phyloP scores from a whole-genome alignment of 352 stramenopile genomes.

The Phytophthora litchii region DNA sequence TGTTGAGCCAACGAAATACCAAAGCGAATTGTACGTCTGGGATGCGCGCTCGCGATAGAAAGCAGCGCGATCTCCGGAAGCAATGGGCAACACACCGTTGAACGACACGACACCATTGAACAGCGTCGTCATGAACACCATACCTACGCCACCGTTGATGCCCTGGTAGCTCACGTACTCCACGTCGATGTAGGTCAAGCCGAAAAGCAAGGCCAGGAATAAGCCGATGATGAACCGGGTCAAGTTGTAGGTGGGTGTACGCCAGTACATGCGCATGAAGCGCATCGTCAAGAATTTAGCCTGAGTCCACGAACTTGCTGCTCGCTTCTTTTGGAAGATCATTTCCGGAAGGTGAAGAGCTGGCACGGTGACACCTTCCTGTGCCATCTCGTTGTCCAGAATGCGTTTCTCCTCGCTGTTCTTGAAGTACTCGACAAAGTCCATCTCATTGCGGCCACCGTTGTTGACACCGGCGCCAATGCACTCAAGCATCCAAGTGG shows the following conservation, averaged over 20 bases:
- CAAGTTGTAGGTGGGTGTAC: conserved; percentile 85
- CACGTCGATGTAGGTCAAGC: conserved; percentile 19
- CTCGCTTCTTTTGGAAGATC: conserved; percentile 36
- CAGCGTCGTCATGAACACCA: conserved; percentile 79
- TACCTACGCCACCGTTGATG: conserved; percentile 48
- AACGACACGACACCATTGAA: conserved; percentile 48
- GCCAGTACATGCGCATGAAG: conserved; percentile 73
- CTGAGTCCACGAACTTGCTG: conserved; percentile 30
- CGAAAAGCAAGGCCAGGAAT: conserved; percentile 23
- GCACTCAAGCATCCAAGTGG: conserved; percentile 35
- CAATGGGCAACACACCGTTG: conserved; percentile 25
- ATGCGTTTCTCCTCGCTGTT: conserved; percentile 19
- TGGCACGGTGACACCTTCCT: conserved; percentile 27
- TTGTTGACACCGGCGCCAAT: conserved; percentile 68
- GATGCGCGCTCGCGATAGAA: conserved; percentile 90
- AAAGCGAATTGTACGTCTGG: conserved; percentile 89
- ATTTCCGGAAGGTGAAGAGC: conserved; percentile 26
- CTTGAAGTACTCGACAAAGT: conserved; percentile 42
- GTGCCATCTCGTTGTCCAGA: conserved; percentile 25
- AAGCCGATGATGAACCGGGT: conserved; percentile 59
- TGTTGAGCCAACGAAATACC: conserved; percentile 72
- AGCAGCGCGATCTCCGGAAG: conserved; percentile 58
- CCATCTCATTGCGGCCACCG: conserved; percentile 64
- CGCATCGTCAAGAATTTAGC: conserved; percentile 30
- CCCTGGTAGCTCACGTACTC: conserved; percentile 40